These are phyloP conservation scores for Rhododendron mucronatum DNA, from an alignment of 148 eudicot species.

Conservation along the genomic window DNA sequence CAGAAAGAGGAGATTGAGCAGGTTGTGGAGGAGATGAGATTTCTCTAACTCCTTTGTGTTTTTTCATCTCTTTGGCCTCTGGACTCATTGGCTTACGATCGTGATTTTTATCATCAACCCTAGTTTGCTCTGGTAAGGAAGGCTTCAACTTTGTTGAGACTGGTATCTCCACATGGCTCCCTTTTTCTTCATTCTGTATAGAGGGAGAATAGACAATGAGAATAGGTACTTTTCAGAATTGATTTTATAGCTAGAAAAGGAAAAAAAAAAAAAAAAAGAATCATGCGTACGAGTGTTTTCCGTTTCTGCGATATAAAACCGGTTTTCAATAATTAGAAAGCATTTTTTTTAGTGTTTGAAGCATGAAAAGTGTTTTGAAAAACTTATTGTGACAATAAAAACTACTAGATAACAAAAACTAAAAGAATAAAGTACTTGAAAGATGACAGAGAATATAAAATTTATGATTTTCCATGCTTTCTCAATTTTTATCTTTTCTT, in stretches of 20 bases:
- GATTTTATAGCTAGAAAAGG: no score
- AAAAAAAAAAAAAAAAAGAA: no score
- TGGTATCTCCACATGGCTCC: background rate
- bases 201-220: background rate
- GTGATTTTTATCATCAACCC: background rate
- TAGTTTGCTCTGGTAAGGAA: background rate
- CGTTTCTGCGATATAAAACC: no score
- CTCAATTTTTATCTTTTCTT: background rate
- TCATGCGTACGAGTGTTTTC: no score
- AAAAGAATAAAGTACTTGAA: no score
- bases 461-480: background rate
- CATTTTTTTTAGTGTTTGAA: no score
- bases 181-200: background rate
- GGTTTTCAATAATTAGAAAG: no score
- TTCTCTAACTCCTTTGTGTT: background rate
- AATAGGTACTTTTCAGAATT: no score
- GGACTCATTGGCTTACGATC: background rate
- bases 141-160: background rate
- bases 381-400: no score
- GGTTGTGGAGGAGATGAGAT: background rate
- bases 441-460: background rate
- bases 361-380: no score
- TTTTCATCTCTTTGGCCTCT: background rate
- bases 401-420: no score
- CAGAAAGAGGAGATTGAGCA: background rate